Conservation (phyloP, 1,139 yeast genomes). For the Meyerozyma athensensis region DNA sequence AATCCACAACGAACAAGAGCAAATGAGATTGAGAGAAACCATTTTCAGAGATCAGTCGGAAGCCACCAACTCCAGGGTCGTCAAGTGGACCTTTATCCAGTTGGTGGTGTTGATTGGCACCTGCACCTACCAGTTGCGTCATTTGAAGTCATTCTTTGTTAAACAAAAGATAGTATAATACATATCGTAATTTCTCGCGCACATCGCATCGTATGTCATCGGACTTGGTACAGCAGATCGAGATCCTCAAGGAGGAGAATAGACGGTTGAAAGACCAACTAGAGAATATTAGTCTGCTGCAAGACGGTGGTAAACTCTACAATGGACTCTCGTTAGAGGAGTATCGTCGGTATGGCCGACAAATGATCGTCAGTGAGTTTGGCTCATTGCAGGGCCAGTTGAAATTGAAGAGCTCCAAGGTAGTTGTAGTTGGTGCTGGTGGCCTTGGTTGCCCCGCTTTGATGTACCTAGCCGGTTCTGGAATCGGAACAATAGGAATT, state of each 20-base stretch:
- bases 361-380: slow-evolving; percentile 83
- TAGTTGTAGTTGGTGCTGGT: slow-evolving; percentile 91
- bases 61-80: slow-evolving; percentile 42
- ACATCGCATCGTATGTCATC: background rate
- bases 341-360: slow-evolving; percentile 84
- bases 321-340: slow-evolving; percentile 48
- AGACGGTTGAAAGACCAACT: background rate
- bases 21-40: slow-evolving; percentile 45
- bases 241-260: background rate
- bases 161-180: slow-evolving; percentile 45
- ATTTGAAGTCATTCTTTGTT: slow-evolving; percentile 48
- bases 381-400: slow-evolving; percentile 57
- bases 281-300: background rate
- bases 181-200: slow-evolving; percentile 1
- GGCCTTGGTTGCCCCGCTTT: slow-evolving; percentile 95
- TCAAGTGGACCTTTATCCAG: slow-evolving; percentile 45
- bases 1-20: slow-evolving; percentile 45
- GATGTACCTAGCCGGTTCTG: slow-evolving; percentile 81
- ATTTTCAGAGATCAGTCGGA: slow-evolving; percentile 45
- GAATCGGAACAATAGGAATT: slow-evolving; percentile 80
- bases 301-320: background rate
- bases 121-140: slow-evolving; percentile 46
- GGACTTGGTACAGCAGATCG: background rate
- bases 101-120: slow-evolving; percentile 44
- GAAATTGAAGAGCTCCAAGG: slow-evolving; percentile 48